phyloP scores from a whole-genome alignment of 31 red algal genomes.

The Porphyra umbilicalis region DNA sequence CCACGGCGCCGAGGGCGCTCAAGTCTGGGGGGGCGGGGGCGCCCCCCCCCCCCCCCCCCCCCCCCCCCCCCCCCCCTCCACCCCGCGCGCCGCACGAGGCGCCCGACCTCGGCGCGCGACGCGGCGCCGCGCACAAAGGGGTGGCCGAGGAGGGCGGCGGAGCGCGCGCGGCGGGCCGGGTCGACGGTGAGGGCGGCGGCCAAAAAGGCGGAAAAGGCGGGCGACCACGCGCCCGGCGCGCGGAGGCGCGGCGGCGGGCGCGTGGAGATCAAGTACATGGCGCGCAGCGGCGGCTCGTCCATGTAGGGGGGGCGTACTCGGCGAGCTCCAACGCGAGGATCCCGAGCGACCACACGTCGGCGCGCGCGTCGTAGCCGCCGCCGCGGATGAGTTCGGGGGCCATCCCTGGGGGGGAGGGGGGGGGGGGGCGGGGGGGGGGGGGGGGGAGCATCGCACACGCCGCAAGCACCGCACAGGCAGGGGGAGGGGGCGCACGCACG shows the following conservation, averaged over 20 bases:
- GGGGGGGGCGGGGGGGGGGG: not conserved
- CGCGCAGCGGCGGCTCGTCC: slow-evolving; percentile 30
- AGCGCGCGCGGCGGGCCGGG: slow-evolving; percentile 9
- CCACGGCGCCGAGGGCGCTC: not conserved
- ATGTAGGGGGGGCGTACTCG: slow-evolving; percentile 27
- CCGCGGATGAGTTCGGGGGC: slow-evolving; percentile 43
- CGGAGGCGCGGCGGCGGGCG: slow-evolving; percentile 21
- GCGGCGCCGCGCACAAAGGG: slow-evolving; percentile 18
- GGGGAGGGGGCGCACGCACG: not conserved
- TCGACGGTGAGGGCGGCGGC: slow-evolving; percentile 8
- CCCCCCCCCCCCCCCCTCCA: not conserved
- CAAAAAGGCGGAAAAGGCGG: slow-evolving; percentile 28
- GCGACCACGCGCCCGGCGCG: slow-evolving; percentile 7
- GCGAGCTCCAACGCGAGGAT: slow-evolving; percentile 36
- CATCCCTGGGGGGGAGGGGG: slow-evolving; percentile 8
- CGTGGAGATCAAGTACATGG: slow-evolving; percentile 55
- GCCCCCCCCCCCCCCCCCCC: not conserved
- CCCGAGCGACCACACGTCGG: slow-evolving; percentile 43
- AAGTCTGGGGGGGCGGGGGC: not conserved
- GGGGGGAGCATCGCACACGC: not conserved
- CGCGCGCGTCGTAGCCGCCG: slow-evolving; percentile 27
- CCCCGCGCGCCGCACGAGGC: not conserved
- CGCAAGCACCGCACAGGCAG: not conserved
- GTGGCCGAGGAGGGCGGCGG: slow-evolving; percentile 20
- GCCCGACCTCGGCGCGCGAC: not conserved